A percentile compares a stretch with the other conserved stretches of the same genome.
Conservation (phyloP, 2,329 filamentous ascomycete genomes). For the Alternaria sp. region DNA sequence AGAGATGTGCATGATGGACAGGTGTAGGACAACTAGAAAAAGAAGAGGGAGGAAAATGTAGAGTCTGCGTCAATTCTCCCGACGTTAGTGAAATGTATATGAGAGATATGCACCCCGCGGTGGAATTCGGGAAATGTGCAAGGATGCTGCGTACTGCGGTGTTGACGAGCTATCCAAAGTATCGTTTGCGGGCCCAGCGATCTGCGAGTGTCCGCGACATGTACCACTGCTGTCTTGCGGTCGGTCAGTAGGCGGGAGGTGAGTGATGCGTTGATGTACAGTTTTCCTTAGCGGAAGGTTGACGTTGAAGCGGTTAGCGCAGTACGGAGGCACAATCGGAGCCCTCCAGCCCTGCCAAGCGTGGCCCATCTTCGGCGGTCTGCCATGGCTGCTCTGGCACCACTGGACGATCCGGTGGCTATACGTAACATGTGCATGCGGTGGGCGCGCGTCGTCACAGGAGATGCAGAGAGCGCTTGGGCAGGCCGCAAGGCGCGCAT, state of each 20-base stretch:
- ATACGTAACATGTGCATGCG: not conserved
- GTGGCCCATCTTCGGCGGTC: slow-evolving; percentile 15
- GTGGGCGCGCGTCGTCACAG: not conserved
- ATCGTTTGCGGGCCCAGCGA: slow-evolving; percentile 56
- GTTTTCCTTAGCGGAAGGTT: slow-evolving; percentile 26
- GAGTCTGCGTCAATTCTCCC: slow-evolving; percentile 3
- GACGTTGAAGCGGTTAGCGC: slow-evolving; percentile 26
- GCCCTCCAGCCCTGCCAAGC: slow-evolving; percentile 18
- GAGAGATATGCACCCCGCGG: slow-evolving; percentile 27
- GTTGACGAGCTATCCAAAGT: slow-evolving; percentile 50
- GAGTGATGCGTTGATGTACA: slow-evolving; percentile 21
- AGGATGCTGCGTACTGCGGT: slow-evolving; percentile 26
- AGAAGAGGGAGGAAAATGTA: slow-evolving; percentile 4
- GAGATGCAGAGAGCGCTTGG: not conserved
- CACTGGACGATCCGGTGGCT: not conserved
- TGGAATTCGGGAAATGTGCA: slow-evolving; percentile 25
- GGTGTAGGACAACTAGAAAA: not conserved
- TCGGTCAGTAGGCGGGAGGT: slow-evolving; percentile 1
- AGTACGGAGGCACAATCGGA: slow-evolving; percentile 24
- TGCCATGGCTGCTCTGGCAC: slow-evolving; percentile 1
- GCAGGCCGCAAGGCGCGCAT: not conserved
- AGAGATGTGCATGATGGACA: slow-evolving; percentile 85
- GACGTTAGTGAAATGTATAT: slow-evolving; percentile 7
- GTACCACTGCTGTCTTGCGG: slow-evolving; percentile 40
- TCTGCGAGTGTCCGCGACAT: slow-evolving; percentile 63